Base-by-base conservation (phyloP, 441 rosid species). In the Arabidopsis lyrata region DNA sequence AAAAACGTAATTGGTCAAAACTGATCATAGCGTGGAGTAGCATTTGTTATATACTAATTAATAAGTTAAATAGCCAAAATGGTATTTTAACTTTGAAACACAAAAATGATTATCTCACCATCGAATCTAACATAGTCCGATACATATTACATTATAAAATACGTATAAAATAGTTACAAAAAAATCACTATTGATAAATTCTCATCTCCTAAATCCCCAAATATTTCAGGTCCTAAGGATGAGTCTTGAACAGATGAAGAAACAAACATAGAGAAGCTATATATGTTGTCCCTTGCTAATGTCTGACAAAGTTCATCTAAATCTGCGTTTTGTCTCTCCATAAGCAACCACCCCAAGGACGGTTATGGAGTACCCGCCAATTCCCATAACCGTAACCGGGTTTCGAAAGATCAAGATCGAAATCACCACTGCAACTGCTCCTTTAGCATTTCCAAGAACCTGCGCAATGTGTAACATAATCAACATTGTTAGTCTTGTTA, bases 381-480 rank as follows among this genome's bases (percentile, higher is more conserved):
- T 88, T 70, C 99, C 97, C 72, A 88, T 73, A 42, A 90, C 83
- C 2, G 98, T 95, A 24, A 89, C 95, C 0, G 97, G 99, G 50
- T 95, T 92, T 85, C 88, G 79, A 81, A 95, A 95, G 36, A 92
- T 79, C 73, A 95, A 80, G 22, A 95, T 87, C 10, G 98, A 95
- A 55, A 90, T 91, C 34, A 92, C 96, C 12, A 92, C 96, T 3
- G 97, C 99, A 38, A 90, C 96, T 5, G 97, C 99, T n/a, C 98
- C 98, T 81, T 95, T 95, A 4, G 99, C 99, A 74, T 95, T 95
- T 59, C 98, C 99, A 57, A 95, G 76, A 29, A 92, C 99, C 99
- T 95, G 86, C 15, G 75, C 12, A 14, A 47, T 53, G 41, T 57
- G 11, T 0, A 67, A 38, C 54, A 55, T 31, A 63, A 63, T 14